These are phyloP conservation scores for Fusarium sp. DNA, from an alignment of 2,329 filamentous ascomycete species.

Conservation along the genomic window DNA sequence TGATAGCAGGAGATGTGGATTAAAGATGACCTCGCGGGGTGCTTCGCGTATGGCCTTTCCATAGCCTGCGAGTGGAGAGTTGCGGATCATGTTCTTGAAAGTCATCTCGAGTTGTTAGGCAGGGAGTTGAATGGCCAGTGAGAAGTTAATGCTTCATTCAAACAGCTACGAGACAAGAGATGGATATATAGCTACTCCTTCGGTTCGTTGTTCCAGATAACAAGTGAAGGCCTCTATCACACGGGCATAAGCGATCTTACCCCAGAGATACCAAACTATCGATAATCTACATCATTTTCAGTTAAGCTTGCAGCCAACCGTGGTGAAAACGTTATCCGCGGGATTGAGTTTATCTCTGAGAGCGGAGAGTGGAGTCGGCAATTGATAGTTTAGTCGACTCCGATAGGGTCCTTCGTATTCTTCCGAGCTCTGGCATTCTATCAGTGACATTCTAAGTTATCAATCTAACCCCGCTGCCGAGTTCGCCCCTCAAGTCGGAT, in stretches of 20 bases:
- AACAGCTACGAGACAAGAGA: neutral
- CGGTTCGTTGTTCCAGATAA: neutral
- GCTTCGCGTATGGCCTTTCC: neutral
- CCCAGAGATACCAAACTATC: neutral
- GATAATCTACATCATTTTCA: neutral
- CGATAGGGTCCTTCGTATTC: neutral
- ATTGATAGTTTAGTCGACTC: neutral
- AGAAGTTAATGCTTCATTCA: neutral
- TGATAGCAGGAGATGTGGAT: neutral
- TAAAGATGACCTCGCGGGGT: neutral
- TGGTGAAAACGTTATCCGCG: neutral
- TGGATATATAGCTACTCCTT: neutral
- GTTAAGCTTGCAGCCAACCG: neutral
- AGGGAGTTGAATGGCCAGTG: neutral
- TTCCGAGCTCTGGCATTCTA: neutral
- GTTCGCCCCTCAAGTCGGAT: neutral
- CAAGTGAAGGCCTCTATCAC: neutral
- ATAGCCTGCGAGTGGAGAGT: neutral
- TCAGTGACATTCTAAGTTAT: neutral
- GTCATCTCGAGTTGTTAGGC: neutral
- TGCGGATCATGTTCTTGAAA: neutral
- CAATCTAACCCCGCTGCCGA: neutral
- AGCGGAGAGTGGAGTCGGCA: neutral
- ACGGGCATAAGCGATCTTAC: neutral
- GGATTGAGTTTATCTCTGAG: neutral